Conservation (phyloP, 768 basidiomycete genomes). For the Mycena filopes region DNA sequence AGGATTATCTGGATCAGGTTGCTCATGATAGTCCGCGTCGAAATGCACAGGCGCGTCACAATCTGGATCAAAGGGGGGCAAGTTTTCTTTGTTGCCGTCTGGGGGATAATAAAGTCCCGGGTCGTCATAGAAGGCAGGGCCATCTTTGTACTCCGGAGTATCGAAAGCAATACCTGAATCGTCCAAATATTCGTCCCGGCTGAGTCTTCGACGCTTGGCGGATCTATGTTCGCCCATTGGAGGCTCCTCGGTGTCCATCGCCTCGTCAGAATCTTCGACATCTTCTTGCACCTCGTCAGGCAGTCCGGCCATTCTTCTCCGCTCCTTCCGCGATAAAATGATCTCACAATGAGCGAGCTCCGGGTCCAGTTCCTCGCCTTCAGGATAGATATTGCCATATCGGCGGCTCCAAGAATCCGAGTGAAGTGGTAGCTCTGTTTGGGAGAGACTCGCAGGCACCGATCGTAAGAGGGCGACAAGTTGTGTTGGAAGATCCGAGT, state of each 20-base stretch:
- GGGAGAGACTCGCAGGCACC: conserved; percentile 1
- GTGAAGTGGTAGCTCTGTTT: conserved; percentile 10
- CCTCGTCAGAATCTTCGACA: conserved; percentile 6
- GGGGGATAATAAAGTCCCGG: not conserved
- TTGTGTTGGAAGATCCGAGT: conserved; percentile 12
- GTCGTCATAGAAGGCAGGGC: conserved; percentile 18
- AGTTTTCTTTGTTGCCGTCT: conserved; percentile 24
- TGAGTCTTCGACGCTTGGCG: conserved; percentile 34
- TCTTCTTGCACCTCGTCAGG: conserved; percentile 21
- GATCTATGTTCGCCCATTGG: conserved; percentile 7
- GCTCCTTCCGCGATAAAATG: conserved; percentile 55
- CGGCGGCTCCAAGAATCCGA: conserved; percentile 26
- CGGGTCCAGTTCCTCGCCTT: conserved; percentile 2
- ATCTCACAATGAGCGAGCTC: conserved; percentile 42
- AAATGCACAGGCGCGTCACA: not conserved
- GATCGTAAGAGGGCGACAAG: conserved; percentile 5
- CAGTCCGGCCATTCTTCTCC: conserved; percentile 40
- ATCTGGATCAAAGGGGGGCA: not conserved
- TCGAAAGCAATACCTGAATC: conserved; percentile 40
- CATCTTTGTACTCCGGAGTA: not conserved
- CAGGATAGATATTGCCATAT: conserved; percentile 23
- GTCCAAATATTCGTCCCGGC: conserved; percentile 15
- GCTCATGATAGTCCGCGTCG: not conserved
- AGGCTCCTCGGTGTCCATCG: conserved; percentile 13
- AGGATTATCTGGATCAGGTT: conserved; percentile 3